Base-by-base conservation (phyloP, 352 stramenopile species). In the Pilasporangium apinafurcum region DNA sequence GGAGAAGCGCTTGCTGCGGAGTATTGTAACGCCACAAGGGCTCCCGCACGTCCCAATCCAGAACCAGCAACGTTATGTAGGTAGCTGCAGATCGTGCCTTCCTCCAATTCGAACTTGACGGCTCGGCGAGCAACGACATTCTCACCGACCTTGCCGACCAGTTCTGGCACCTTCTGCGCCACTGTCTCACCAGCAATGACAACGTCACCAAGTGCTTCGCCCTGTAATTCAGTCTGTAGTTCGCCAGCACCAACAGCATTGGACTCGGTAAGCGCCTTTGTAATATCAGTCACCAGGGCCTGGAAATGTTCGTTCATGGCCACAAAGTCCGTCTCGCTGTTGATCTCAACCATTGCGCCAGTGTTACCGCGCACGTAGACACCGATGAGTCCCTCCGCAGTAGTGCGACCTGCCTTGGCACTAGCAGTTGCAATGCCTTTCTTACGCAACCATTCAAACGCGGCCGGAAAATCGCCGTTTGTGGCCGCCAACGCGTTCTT, bases 301-400 rank as follows among this genome's bases (percentile, higher is more conserved):
- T 93, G 71, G 68, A 97, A 97, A 35, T 81, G 92, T 30, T 86
- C 83, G 68, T 97, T 95, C 68, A 88, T 90, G 18, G 85, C 88
- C 44, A 97, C 90, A 58, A 98, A 98, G 63, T 98, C 89, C 21
- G 89, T 98, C 67, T 98, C 86, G 37, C 81, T 96, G 70, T 98
- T 98, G 50, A 96, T 73, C 65, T 98, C 86, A 21, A 97, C 84
- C 65, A 98, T 90, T 31, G 86, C 86, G 34, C 68, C 68, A 35
- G 65, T 61, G 53, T 89, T 83, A 22, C 73, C 81, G 42, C 79
- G 76, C 32, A 83, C 77, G 33, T 91, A 56, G n/a, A 87, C 58
- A 29, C 65, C 66, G 10, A 93, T 65, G 10, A 92, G 71, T 3
- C 85, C 85, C 57, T 95, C 79, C 27, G 69, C 78, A 1, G 83